Percentiles rank a stretch among this genome's conserved stretches.
phyloP scores from a whole-genome alignment of 148 eudicot species.

The Vaccinium macrocarpon region DNA sequence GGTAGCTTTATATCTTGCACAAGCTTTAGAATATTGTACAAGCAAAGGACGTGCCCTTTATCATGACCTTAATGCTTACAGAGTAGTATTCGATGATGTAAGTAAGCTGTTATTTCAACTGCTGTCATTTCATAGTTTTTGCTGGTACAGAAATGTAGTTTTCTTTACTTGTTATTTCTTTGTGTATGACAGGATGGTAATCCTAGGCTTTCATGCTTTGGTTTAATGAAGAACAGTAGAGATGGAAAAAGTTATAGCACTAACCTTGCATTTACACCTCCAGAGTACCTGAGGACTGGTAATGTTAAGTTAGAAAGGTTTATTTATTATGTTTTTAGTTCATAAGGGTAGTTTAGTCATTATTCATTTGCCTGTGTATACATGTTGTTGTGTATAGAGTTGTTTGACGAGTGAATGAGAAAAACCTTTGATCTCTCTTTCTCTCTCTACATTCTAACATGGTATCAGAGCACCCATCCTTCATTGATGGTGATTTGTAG shows the following conservation, averaged over 20 bases:
- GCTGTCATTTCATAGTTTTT: slow-evolving; percentile 9
- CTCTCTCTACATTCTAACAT: no score
- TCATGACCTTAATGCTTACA: slow-evolving; percentile 95
- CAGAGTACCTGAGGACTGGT: slow-evolving; percentile 96
- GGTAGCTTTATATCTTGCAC: slow-evolving; percentile 90
- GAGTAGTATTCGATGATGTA: slow-evolving; percentile 92
- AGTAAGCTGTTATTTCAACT: slow-evolving; percentile 16
- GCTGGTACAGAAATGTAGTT: background rate
- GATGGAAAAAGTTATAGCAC: slow-evolving; percentile 98
- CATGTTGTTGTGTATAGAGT: no score
- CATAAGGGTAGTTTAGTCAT: no score
- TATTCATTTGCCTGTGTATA: no score
- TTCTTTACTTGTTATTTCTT: background rate
- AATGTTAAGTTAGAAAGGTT: no score
- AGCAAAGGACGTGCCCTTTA: slow-evolving; percentile 84
- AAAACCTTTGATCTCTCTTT: no score
- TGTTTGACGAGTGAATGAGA: no score
- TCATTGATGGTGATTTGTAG: no score
- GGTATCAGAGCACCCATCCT: no score
- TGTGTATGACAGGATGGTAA: slow-evolving; percentile 57
- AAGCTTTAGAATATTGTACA: slow-evolving; percentile 93
- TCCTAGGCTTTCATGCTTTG: slow-evolving; percentile 94
- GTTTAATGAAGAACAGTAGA: slow-evolving; percentile 97
- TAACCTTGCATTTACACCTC: slow-evolving; percentile 94
- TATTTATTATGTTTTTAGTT: no score